Evolutionary conservation across 2,329 filamentous ascomycete genomes (phyloP).

Genomic region (Claviceps paspali): DNA sequence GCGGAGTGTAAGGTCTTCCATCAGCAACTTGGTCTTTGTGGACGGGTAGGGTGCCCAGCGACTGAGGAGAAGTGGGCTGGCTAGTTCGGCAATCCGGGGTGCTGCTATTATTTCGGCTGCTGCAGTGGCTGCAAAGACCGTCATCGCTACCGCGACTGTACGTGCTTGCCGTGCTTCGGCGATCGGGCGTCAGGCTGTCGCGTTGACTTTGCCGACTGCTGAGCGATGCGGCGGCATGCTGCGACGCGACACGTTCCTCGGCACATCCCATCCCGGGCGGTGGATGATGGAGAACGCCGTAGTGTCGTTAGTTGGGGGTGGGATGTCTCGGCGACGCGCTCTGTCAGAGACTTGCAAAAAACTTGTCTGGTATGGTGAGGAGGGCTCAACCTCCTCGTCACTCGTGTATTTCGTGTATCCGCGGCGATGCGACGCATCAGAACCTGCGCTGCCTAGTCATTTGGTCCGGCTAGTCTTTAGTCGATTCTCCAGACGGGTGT

Average conservation of each 20-base stretch:
- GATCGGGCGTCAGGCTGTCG: conserved; percentile 6
- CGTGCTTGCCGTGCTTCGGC: conserved; percentile 7
- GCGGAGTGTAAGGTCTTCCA: conserved; percentile 10
- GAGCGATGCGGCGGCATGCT: background rate
- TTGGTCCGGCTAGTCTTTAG: background rate
- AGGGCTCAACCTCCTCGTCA: background rate
- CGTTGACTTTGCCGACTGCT: background rate
- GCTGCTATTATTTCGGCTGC: conserved; percentile 7
- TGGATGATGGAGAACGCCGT: background rate
- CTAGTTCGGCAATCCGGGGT: conserved; percentile 2
- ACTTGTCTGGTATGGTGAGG: no score
- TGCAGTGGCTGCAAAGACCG: conserved; percentile 6
- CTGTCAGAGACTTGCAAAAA: no score
- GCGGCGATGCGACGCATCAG: conserved; percentile 1
- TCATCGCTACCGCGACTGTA: conserved; percentile 7
- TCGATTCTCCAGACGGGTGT: background rate
- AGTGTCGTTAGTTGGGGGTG: background rate
- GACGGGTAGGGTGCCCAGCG: conserved; percentile 3
- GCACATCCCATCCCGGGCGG: conserved; percentile 3
- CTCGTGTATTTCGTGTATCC: background rate
- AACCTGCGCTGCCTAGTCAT: conserved; percentile 1
- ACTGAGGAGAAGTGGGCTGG: conserved; percentile 2
- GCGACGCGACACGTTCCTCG: conserved; percentile 1
- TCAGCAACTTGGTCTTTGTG: conserved; percentile 3
- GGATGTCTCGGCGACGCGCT: background rate